Evolutionary conservation across 1,139 yeast species (phyloP), one percentile per base, ranked within the genome.

Genomic region (Saccharomycopsis hybrid): DNA sequence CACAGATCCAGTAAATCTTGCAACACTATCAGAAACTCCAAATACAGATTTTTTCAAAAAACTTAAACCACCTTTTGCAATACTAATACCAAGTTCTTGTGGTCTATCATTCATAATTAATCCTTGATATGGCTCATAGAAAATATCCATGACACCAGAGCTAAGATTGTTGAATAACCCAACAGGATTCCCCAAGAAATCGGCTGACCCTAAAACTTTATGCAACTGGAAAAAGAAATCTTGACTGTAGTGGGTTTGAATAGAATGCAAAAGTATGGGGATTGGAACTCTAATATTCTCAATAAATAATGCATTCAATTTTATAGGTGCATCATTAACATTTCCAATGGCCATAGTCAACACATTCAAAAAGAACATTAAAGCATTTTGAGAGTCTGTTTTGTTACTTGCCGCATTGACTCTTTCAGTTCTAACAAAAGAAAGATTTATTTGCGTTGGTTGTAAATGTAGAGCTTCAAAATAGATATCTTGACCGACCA

Each of bases 111-210:
- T 90, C 76, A 92, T 78, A 49, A 92, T 79, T 59, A 88, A 87
- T 0, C 99, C 99, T 62, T 89, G 94, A 61, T 92, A 94, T 1
- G 99, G 99, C 62, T 92, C 98, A 63, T 94, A 94, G 64, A 94
- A 94, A 40, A 92, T 85, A 65, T 94, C 99, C 76, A 89, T 78
- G 7, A 92, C 95, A 47, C 99, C 98, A 0, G 97, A 88, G 52
- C 96, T 84, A 53, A 94, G 71, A 58, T 90, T 89, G 62, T 88
- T 94, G 68, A 92, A 94, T 54, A 94, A 70, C 1, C 98, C 98
- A 36, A 94, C 97, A 0, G 99, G 99, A 58, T 94, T 92, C 32
- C 98, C 99, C 50, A 94, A 71, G 59, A 94, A 79, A 66, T 94
- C 98, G 0, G 98, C 98, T 24, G 97, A 88, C 0, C 99, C 99